Conservation (phyloP, 768 basidiomycete genomes). For the Mycena latifolia region DNA sequence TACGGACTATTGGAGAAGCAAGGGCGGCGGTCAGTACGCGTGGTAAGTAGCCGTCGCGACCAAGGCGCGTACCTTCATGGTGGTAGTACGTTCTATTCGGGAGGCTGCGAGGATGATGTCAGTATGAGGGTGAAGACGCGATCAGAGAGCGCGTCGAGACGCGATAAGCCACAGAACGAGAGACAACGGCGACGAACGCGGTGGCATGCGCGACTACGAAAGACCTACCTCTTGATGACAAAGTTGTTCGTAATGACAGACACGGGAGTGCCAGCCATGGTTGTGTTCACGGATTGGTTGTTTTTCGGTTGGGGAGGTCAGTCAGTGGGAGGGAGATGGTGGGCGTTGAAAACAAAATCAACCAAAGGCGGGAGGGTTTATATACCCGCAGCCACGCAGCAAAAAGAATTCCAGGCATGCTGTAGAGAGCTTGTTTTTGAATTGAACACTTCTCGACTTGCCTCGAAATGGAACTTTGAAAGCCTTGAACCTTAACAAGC, state of each 20-base stretch:
- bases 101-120: conserved; percentile 19
- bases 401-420: neutral
- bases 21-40: neutral
- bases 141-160: neutral
- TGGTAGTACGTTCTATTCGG: conserved; percentile 28
- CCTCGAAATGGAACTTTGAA: neutral
- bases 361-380: neutral
- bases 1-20: conserved; percentile 13
- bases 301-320: neutral
- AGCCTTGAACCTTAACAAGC: neutral
- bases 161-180: neutral
- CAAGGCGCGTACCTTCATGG: conserved; percentile 30
- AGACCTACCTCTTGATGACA: conserved; percentile 20
- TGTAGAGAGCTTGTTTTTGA: conserved; percentile 2
- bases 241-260: conserved; percentile 30
- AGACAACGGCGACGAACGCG: neutral
- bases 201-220: neutral
- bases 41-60: neutral
- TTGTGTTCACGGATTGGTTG: neutral
- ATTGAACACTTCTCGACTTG: neutral
- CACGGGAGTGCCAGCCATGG: conserved; percentile 11
- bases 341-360: neutral
- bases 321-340: neutral
- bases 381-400: conserved; percentile 17
- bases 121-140: neutral